These are phyloP conservation scores for Pythium utonaiense DNA, from an alignment of 352 stramenopile genomes.

Conservation along the genomic window DNA sequence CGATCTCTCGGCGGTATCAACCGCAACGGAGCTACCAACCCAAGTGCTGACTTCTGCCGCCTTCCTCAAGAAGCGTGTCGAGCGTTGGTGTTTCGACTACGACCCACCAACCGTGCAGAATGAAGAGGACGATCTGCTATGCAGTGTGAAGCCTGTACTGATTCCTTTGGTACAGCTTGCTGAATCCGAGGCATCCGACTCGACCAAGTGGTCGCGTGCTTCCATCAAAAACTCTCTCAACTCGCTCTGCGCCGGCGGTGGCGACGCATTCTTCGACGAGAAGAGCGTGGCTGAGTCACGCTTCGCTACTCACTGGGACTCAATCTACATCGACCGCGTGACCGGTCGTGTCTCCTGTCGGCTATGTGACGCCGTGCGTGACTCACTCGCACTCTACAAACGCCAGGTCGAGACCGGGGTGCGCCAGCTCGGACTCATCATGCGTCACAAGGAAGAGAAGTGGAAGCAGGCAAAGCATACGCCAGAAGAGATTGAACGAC, in stretches of 20 bases:
- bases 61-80: slow-evolving; percentile 22
- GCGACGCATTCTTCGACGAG: slow-evolving; percentile 21
- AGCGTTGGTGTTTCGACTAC: slow-evolving; percentile 26
- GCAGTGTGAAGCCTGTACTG: slow-evolving; percentile 14
- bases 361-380: slow-evolving; percentile 17
- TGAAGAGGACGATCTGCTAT: slow-evolving; percentile 17
- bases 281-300: slow-evolving; percentile 18
- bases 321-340: slow-evolving; percentile 22
- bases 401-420: slow-evolving; percentile 9
- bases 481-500: slow-evolving; percentile 8
- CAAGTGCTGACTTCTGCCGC: slow-evolving; percentile 14
- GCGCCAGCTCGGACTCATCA: slow-evolving; percentile 16
- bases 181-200: background rate
- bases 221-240: slow-evolving; percentile 15
- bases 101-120: background rate
- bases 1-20: background rate
- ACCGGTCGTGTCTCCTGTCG: slow-evolving; percentile 14
- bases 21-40: background rate
- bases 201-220: slow-evolving; percentile 11
- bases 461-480: slow-evolving; percentile 7
- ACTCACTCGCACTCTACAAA: slow-evolving; percentile 18
- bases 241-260: slow-evolving; percentile 4
- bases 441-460: slow-evolving; percentile 13
- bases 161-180: slow-evolving; percentile 8
- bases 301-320: slow-evolving; percentile 24